phyloP scores from a whole-genome alignment of 768 basidiomycete genomes.

The Piloderma croceum region DNA sequence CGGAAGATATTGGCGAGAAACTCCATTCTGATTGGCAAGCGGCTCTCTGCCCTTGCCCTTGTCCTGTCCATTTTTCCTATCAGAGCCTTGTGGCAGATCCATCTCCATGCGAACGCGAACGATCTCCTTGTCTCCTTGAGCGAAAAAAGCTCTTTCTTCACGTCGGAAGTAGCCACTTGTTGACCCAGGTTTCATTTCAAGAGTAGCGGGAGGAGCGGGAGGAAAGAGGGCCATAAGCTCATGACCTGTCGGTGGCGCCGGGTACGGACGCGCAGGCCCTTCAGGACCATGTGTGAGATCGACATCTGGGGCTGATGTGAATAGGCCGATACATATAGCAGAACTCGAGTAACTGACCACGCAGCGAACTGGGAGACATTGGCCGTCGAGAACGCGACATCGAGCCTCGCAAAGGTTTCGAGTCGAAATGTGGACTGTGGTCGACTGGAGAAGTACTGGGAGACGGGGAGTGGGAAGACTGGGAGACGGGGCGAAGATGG shows the following conservation, averaged over 20 bases:
- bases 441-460: conserved; percentile 46
- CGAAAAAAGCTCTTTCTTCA: conserved; percentile 78
- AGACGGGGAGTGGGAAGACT: conserved; percentile 46
- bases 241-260: conserved; percentile 74
- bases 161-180: conserved; percentile 70
- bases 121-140: conserved; percentile 72
- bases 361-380: conserved; percentile 56
- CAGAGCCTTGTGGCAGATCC: conserved; percentile 38
- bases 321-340: background rate
- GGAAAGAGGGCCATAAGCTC: conserved; percentile 86
- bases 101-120: conserved; percentile 70
- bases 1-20: conserved; percentile 17
- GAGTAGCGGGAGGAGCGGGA: conserved; percentile 54
- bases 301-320: conserved; percentile 52
- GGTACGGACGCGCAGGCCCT: conserved; percentile 52
- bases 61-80: conserved; percentile 22
- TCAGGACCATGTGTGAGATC: conserved; percentile 53
- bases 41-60: conserved; percentile 17
- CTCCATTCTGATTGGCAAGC: conserved; percentile 1
- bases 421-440: conserved; percentile 37
- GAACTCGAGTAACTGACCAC: conserved; percentile 37
- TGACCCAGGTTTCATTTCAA: conserved; percentile 52
- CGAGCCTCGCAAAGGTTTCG: conserved; percentile 12
- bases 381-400: conserved; percentile 43
- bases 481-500: conserved; percentile 53